Conservation (phyloP, 345 rosid species). For the Eutrema japonicum region DNA sequence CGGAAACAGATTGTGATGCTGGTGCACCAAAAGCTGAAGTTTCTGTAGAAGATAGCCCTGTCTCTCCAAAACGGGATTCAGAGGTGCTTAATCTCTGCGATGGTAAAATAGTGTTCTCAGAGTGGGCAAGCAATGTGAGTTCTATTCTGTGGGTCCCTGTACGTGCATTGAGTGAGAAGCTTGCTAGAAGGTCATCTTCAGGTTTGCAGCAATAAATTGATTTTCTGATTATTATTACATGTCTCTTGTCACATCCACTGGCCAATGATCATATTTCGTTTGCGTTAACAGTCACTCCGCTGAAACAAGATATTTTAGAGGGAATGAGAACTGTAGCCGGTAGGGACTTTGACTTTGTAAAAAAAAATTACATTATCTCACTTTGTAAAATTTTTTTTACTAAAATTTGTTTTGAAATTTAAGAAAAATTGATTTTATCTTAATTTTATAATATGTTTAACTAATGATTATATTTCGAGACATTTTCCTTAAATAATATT, state of each 20-base stretch:
- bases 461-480: too few species aligned
- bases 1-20: conserved; percentile 42
- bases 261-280: conserved; percentile 37
- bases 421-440: too few species aligned
- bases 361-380: too few species aligned
- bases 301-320: conserved; percentile 76
- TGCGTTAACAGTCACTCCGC: conserved; percentile 61
- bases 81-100: conserved; percentile 63
- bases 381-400: too few species aligned
- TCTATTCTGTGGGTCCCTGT: conserved; percentile 94
- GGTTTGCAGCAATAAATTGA: conserved; percentile 52
- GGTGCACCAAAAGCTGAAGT: conserved; percentile 38
- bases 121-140: conserved; percentile 78
- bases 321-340: conserved; percentile 99
- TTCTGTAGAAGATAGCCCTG: conserved; percentile 44
- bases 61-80: conserved; percentile 50
- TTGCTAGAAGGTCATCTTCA: conserved; percentile 88
- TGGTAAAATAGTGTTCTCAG: conserved; percentile 78
- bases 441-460: too few species aligned
- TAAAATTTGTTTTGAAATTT: too few species aligned
- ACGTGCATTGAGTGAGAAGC: conserved; percentile 70
- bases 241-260: conserved; percentile 35
- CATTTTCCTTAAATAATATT: too few species aligned
- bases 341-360: too few species aligned
- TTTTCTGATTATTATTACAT: conserved; percentile 34